Base-by-base conservation (phyloP, 495 filamentous ascomycete genomes). In the Penicillium crystallinum region DNA sequence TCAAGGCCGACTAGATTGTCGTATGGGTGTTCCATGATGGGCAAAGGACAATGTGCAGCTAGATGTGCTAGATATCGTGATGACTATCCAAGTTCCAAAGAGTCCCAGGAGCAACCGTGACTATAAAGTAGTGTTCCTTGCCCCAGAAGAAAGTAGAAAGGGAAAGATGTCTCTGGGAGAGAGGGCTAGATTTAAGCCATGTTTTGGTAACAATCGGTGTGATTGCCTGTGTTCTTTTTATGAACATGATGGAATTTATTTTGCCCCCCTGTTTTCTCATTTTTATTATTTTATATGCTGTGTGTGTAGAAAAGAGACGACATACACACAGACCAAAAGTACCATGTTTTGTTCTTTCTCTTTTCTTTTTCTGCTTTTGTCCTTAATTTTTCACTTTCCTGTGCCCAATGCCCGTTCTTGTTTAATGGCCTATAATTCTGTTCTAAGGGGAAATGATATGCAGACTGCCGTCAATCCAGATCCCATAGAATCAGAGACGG, bases 11-110 rank as follows among this genome's bases (percentile, higher is more conserved):
- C 15, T 27, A 59, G 51, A 48, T 67, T 69, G 45, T 69, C 68
- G 44, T 69, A 70, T 48, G 63, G 65, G 41, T 64, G 63, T 44
- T 65, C 63, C 72, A 76, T 27, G 19, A 42, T 27, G 2, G 15
- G 45, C 45, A 43, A 30, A 37, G 21, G 38, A 30, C 12, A 37
- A 46, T 14, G 18, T n/a, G n/a, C n/a, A n/a, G n/a, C n/a, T n/a
- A n/a, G n/a, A n/a, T n/a, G n/a, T n/a, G n/a, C n/a, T n/a, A n/a
- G n/a, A n/a, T n/a, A n/a, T n/a, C n/a, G n/a, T n/a, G n/a, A n/a
- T n/a, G n/a, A n/a, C n/a, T n/a, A n/a, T n/a, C n/a, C n/a, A 30
- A 39, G 44, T 35, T 42, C 23, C 21, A 46, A 45, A n/a, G 49
- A 29, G 36, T 49, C 39, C 11, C 14, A 36, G 34, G 17, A 15